phyloP scores from a whole-genome alignment of 1,284 basidiomycete genomes.

The Peniophora sp. region DNA sequence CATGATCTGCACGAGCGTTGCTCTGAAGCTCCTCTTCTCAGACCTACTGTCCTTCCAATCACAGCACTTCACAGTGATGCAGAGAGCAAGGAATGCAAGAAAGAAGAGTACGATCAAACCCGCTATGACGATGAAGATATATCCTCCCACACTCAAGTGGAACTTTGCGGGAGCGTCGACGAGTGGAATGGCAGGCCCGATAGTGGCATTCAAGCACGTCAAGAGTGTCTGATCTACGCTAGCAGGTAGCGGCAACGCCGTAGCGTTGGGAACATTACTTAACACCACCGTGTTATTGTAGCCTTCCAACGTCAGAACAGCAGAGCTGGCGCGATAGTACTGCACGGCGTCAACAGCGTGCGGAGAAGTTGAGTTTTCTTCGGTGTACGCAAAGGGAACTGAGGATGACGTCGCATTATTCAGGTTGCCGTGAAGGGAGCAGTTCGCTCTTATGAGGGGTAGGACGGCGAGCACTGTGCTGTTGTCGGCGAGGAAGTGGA shows the following conservation, averaged over 20 bases:
- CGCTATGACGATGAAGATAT: too few relatives aligned
- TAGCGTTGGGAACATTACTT: constrained; percentile 14
- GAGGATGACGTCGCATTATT: constrained; percentile 1
- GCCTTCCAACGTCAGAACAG: constrained; percentile 32
- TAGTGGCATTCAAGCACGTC: constrained; percentile 36
- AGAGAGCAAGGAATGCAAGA: too few relatives aligned
- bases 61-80: too few relatives aligned
- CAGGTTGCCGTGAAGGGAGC: constrained; percentile 3
- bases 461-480: constrained; percentile 16
- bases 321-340: constrained; percentile 31
- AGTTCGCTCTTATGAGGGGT: constrained; percentile 10
- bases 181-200: constrained; percentile 29
- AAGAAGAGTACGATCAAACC: too few relatives aligned
- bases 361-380: not conserved
- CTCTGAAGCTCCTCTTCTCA: too few relatives aligned
- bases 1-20: too few relatives aligned
- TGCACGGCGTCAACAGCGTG: constrained; percentile 28
- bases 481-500: constrained; percentile 19
- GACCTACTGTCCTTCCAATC: too few relatives aligned
- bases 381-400: constrained; percentile 5
- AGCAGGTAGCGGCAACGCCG: constrained; percentile 27
- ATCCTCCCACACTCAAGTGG: too few relatives aligned
- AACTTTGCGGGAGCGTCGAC: constrained; percentile 9
- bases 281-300: constrained; percentile 33
- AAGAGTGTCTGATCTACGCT: constrained; percentile 30